Evolutionary conservation across 2,329 filamentous ascomycete species (phyloP).

Genomic region (Exserohilum turcica): DNA sequence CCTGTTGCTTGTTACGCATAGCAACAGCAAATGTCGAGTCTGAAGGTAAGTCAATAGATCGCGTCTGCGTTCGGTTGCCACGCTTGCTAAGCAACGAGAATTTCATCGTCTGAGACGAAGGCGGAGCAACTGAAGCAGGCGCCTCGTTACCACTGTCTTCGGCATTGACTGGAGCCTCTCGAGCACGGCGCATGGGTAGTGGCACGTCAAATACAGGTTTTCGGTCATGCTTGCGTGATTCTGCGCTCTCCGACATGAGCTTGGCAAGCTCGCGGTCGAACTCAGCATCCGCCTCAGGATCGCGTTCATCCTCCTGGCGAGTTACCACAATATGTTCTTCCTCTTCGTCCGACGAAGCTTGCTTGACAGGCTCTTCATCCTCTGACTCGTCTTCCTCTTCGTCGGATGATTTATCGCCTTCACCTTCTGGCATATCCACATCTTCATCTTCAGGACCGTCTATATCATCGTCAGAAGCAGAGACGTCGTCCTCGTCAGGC

Average conservation of each 20-base stretch:
- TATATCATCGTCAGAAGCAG: conserved; percentile 75
- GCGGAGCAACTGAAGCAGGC: conserved; percentile 40
- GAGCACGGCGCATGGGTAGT: conserved; percentile 79
- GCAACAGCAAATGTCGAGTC: conserved; percentile 95
- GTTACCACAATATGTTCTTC: conserved; percentile 93
- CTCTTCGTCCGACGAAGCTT: conserved; percentile 70
- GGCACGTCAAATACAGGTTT: conserved; percentile 96
- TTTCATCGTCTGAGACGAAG: conserved; percentile 73
- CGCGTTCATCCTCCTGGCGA: conserved; percentile 83
- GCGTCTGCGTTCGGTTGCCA: conserved; percentile 94
- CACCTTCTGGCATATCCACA: conserved; percentile 55
- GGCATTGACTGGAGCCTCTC: conserved; percentile 57
- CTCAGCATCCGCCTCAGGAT: conserved; percentile 93
- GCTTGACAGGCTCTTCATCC: conserved; percentile 51
- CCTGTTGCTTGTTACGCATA: conserved; percentile 94
- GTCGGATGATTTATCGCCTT: conserved; percentile 56
- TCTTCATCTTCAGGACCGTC: conserved; percentile 56
- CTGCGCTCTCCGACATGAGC: conserved; percentile 96
- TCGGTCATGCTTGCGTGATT: conserved; percentile 93
- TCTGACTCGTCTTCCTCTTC: conserved; percentile 62
- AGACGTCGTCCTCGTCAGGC: conserved; percentile 72
- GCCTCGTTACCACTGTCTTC: conserved; percentile 51
- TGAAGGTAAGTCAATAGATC: conserved; percentile 84
- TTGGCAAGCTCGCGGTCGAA: conserved; percentile 98
- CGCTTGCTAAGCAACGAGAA: conserved; percentile 96